phyloP scores from a whole-genome alignment of 2,329 filamentous ascomycete species.

The Trichophaea hybrida region DNA sequence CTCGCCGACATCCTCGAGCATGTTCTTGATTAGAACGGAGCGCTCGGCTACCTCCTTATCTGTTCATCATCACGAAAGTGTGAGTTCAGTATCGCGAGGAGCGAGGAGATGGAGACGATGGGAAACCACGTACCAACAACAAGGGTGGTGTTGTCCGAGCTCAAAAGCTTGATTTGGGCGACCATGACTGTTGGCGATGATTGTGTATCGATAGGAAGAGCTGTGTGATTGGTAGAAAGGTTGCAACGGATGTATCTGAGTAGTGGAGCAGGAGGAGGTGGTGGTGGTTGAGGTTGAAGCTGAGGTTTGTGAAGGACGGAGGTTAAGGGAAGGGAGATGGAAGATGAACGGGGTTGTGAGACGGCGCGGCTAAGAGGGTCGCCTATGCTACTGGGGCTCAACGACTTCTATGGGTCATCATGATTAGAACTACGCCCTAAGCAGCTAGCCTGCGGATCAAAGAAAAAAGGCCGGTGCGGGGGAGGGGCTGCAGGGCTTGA shows the following conservation, averaged over 20 bases:
- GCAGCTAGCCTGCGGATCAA: too few relatives aligned
- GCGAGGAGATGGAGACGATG: neutral
- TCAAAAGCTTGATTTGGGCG: slow-evolving; percentile 35
- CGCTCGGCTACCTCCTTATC: slow-evolving; percentile 79
- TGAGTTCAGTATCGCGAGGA: slow-evolving; percentile 1
- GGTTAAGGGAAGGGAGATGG: too few relatives aligned
- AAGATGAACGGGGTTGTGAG: too few relatives aligned
- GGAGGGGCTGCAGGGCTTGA: too few relatives aligned
- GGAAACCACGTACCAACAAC: slow-evolving; percentile 36
- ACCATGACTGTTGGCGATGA: slow-evolving; percentile 17
- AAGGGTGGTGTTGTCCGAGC: slow-evolving; percentile 39
- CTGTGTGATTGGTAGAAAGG: neutral
- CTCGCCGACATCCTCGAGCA: slow-evolving; percentile 80
- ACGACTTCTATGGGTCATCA: too few relatives aligned
- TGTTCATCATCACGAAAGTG: slow-evolving; percentile 28
- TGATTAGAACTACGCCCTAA: too few relatives aligned
- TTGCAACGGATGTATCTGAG: neutral
- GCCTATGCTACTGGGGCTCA: too few relatives aligned
- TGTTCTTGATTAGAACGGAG: slow-evolving; percentile 92
- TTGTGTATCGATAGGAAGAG: neutral
- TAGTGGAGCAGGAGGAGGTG: neutral
- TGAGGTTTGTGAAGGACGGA: neutral
- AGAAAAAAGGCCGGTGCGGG: too few relatives aligned
- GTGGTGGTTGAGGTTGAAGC: slow-evolving; percentile 9
- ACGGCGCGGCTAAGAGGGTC: too few relatives aligned